These are phyloP conservation scores for Cytospora mali DNA, from an alignment of 2,329 filamentous ascomycete genomes.

Conservation along the genomic window DNA sequence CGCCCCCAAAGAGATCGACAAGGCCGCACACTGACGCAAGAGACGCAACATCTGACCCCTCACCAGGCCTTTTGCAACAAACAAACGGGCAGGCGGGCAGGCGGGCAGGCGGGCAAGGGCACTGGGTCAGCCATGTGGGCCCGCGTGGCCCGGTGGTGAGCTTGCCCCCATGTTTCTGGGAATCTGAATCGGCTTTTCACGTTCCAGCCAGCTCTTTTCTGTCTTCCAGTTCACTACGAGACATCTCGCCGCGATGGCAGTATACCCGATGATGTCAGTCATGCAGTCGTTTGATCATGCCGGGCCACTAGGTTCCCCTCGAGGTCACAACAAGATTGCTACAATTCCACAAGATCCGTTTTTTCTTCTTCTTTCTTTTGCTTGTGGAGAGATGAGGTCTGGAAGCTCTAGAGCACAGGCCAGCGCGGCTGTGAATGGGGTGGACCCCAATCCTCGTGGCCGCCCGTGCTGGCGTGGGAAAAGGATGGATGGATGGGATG, in stretches of 20 bases:
- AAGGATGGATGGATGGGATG: background rate
- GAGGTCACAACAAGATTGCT: background rate
- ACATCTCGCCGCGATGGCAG: background rate
- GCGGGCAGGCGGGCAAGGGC: slow-evolving; percentile 12
- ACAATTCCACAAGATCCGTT: background rate
- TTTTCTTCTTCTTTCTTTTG: background rate
- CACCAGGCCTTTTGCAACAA: slow-evolving; percentile 12
- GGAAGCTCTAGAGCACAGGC: slow-evolving; percentile 7
- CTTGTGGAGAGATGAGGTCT: slow-evolving; percentile 17
- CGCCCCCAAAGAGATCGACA: slow-evolving; percentile 17
- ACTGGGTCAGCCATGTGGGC: slow-evolving; percentile 4
- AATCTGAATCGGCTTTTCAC: slow-evolving; percentile 1
- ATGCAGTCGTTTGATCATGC: slow-evolving; percentile 27
- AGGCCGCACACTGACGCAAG: slow-evolving; percentile 23
- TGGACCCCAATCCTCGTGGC: slow-evolving; percentile 10
- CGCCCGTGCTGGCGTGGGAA: too few species aligned
- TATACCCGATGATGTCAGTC: slow-evolving; percentile 24
- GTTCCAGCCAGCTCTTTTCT: background rate
- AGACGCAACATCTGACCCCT: slow-evolving; percentile 14
- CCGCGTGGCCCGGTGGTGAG: slow-evolving; percentile 14
- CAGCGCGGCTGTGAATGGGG: slow-evolving; percentile 12
- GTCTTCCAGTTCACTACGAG: background rate
- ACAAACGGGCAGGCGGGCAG: slow-evolving; percentile 14
- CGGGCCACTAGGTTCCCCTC: slow-evolving; percentile 13
- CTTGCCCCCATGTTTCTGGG: slow-evolving; percentile 18